Percentiles rank a stretch among this genome's conserved stretches.
Evolutionary conservation across 139 green algal species (phyloP).

Genomic region (Pedinophyceae sp.): DNA sequence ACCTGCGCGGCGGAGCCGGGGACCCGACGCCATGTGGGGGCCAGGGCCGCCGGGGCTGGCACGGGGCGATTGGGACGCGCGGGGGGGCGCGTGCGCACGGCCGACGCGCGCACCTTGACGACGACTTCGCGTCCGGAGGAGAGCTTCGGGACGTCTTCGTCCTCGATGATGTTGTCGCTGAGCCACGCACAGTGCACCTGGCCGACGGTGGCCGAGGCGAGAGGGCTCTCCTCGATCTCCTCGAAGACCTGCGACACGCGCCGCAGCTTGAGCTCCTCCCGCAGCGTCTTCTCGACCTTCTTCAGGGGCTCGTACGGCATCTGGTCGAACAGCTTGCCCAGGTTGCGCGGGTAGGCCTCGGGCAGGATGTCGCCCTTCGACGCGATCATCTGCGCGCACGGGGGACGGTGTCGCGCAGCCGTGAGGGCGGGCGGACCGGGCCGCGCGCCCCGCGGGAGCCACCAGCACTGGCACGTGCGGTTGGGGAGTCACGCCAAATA

Average conservation of each 20-base stretch:
- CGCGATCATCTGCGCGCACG: slow-evolving; percentile 23
- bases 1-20: too few species aligned
- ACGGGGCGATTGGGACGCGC: too few species aligned
- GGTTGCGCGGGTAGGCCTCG: slow-evolving; percentile 17
- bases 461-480: too few species aligned
- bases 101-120: slow-evolving; percentile 34
- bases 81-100: too few species aligned
- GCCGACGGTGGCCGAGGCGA: slow-evolving; percentile 20
- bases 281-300: slow-evolving; percentile 12
- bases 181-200: slow-evolving; percentile 20
- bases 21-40: too few species aligned
- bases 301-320: slow-evolving; percentile 13
- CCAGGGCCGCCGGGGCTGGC: too few species aligned
- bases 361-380: slow-evolving; percentile 37
- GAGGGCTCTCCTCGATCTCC: slow-evolving; percentile 16
- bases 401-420: too few species aligned
- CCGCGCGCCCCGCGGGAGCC: too few species aligned
- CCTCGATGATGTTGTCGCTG: too few species aligned
- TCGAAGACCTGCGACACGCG: background rate
- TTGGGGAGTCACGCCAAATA: too few species aligned
- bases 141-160: too few species aligned
- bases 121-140: slow-evolving; percentile 15
- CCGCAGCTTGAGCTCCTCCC: slow-evolving; percentile 8
- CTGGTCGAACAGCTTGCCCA: slow-evolving; percentile 20
- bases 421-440: too few species aligned